These are phyloP conservation scores for Umbelopsis ramanniana DNA, from an alignment of 192 early-diverging fungal genomes.

Conservation along the genomic window DNA sequence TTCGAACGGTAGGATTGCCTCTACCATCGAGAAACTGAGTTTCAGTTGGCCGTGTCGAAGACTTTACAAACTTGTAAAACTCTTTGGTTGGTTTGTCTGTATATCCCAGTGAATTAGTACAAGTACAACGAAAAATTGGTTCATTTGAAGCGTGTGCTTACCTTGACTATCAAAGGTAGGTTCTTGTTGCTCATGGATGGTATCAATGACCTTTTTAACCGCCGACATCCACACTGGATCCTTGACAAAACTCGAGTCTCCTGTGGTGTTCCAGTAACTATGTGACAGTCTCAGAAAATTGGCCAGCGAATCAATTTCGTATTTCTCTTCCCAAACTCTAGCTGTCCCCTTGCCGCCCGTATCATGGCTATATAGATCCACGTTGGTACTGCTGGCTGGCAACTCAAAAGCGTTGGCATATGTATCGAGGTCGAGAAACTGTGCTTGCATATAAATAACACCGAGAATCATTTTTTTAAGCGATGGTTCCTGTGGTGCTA, in stretches of 20 bases:
- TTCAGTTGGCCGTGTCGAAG: constrained; percentile 40
- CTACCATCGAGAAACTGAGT: constrained; percentile 46
- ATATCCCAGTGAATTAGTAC: constrained; percentile 27
- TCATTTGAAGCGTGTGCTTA: constrained; percentile 3
- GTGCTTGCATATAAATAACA: constrained; percentile 62
- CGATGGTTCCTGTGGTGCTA: constrained; percentile 37
- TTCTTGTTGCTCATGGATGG: constrained; percentile 47
- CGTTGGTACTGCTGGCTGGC: constrained; percentile 31
- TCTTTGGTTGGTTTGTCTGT: constrained; percentile 30
- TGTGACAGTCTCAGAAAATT: constrained; percentile 64
- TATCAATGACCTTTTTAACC: constrained; percentile 45
- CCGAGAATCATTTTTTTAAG: constrained; percentile 58
- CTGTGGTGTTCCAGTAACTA: constrained; percentile 55
- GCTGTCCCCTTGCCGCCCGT: not conserved
- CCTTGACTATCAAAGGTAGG: constrained; percentile 44
- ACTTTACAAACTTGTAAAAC: constrained; percentile 38
- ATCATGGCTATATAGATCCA: not conserved
- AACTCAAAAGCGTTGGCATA: constrained; percentile 69
- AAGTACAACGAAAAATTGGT: constrained; percentile 23
- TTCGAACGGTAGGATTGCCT: constrained; percentile 41
- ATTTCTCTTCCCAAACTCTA: constrained; percentile 60
- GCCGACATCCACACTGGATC: constrained; percentile 52
- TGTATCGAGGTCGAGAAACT: constrained; percentile 33
- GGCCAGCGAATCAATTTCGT: constrained; percentile 69
- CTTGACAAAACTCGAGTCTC: constrained; percentile 43